Evolutionary conservation across 805 yeast genomes (phyloP), one percentile per base, ranked within the genome.

Genomic region (Cyberlindnera mississippiensis): DNA sequence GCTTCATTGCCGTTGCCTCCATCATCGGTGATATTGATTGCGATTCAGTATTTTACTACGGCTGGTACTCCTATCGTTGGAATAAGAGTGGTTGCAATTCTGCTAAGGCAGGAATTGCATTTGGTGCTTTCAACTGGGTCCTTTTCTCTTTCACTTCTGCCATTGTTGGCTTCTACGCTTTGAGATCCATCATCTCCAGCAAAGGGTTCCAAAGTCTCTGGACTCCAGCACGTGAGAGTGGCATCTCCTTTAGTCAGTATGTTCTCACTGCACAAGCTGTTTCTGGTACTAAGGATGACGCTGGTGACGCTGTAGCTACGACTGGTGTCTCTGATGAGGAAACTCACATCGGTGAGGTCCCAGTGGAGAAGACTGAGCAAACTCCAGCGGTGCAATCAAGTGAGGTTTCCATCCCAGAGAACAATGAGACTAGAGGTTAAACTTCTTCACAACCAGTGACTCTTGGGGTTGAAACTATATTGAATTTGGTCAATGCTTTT

Each of bases 31-130:
- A 32, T 4, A 26, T n/a, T 10, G 29, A 38, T 20, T 52, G 56
- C 15, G 26, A 28, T 16, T 30, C 13, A 10, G 13, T 4, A 20
- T 6, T 20, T 20, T 20, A 20, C 18, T 19, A 15, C 12, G 34
- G 36, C 3, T 41, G 18, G 17, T 26, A 12, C 11, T 10, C 19
- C 13, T 35, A 30, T 22, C 7, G 18, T 4, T 15, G 20, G 18
- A 17, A 36, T 20, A 16, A 20, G 13, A 35, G 33, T 28, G 39
- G 42, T 6, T 52, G 57, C 30, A 35, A 42, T 14, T 18, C 51
- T 8, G 30, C 49, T 3, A 51, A 51, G 35, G 57, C 55, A 4
- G 52, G 40, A 4, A 50, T 53, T 33, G 57, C 54, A 5, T 49
- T 53, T 36, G 51, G 46, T 16, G 37, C 49, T 3, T 46, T 53